Evolutionary conservation across 148 eudicot species (phyloP).

Genomic region (Mesembryanthemum crystallinum): DNA sequence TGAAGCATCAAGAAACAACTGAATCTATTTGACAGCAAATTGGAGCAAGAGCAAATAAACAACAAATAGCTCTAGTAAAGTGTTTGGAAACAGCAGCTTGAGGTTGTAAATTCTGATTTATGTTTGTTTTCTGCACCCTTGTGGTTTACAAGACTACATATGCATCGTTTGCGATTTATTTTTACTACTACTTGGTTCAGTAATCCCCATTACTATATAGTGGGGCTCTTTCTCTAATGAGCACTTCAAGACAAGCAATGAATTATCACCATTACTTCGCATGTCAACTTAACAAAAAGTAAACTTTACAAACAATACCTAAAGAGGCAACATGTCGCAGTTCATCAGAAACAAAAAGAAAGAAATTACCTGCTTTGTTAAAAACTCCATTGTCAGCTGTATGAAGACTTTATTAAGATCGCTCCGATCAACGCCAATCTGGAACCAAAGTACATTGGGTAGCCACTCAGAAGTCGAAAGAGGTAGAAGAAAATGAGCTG

Average conservation of each 20-base stretch:
- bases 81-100: too few species aligned
- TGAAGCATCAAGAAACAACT: not conserved
- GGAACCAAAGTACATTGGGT: slow-evolving; percentile 31
- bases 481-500: not conserved
- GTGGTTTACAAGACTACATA: too few species aligned
- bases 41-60: too few species aligned
- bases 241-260: not conserved
- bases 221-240: not conserved
- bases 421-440: slow-evolving; percentile 85
- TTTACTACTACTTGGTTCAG: too few species aligned
- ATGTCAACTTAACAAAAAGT: not conserved
- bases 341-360: not conserved
- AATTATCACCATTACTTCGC: not conserved
- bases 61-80: too few species aligned
- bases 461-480: not conserved
- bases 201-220: too few species aligned
- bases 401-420: slow-evolving; percentile 70
- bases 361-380: slow-evolving; percentile 74
- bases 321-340: slow-evolving; percentile 7
- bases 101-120: too few species aligned
- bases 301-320: not conserved
- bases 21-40: too few species aligned
- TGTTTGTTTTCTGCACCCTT: too few species aligned
- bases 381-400: slow-evolving; percentile 90
- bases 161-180: too few species aligned